These are phyloP conservation scores for Lumnitzera racemosa DNA, from an alignment of 345 rosid species.

Conservation along the genomic window DNA sequence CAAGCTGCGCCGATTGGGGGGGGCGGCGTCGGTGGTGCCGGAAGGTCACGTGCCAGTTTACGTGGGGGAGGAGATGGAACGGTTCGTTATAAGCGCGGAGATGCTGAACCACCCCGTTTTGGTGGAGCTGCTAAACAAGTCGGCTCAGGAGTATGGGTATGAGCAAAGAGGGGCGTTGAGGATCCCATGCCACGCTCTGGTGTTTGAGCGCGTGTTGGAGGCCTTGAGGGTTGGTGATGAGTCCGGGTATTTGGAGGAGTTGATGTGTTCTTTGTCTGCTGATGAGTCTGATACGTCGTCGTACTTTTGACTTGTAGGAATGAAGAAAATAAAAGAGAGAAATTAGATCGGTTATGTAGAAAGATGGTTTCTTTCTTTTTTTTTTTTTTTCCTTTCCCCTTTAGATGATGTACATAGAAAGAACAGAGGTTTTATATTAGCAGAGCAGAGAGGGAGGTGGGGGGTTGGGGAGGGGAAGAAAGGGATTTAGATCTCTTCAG, in stretches of 20 bases:
- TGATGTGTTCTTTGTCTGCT: neutral
- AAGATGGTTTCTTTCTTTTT: no score
- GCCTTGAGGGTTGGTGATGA: constrained; percentile 68
- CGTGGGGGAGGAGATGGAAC: constrained; percentile 94
- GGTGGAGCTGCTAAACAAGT: constrained; percentile 56
- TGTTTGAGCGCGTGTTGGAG: constrained; percentile 76
- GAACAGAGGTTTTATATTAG: no score
- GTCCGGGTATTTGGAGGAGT: constrained; percentile 44
- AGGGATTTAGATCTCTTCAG: no score
- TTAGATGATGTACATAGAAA: no score
- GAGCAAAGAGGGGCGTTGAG: constrained; percentile 83
- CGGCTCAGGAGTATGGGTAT: constrained; percentile 94
- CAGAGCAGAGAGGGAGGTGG: no score
- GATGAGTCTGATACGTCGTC: no score
- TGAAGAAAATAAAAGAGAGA: no score
- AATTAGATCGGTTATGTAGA: no score
- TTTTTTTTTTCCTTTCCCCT: no score
- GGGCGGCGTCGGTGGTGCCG: constrained; percentile 59
- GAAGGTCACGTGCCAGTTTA: constrained; percentile 81
- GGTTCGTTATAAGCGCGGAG: constrained; percentile 81
- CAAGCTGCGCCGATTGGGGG: constrained; percentile 16
- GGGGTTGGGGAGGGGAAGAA: no score
- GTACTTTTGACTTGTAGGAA: no score
- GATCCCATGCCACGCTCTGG: constrained; percentile 85
- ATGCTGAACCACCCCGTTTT: constrained; percentile 82